These are phyloP conservation scores for Microsporum ferrugineum DNA, from an alignment of 2,329 filamentous ascomycete species.

Conservation along the genomic window DNA sequence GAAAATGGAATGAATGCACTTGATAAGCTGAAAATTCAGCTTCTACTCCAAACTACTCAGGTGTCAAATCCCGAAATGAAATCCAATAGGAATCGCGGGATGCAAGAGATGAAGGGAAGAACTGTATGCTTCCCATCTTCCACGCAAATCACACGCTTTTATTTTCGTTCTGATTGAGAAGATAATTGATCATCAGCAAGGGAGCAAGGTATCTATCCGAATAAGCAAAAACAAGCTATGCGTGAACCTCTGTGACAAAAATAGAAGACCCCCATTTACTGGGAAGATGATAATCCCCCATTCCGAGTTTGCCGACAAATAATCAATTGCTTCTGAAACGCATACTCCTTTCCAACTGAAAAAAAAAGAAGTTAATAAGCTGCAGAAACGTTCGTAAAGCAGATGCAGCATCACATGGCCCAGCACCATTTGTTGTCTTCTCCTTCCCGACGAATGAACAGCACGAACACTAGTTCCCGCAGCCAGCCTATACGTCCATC, in stretches of 20 bases:
- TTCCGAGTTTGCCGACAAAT: constrained; percentile 1
- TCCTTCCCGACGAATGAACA: background rate
- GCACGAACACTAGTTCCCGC: background rate
- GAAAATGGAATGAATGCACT: background rate
- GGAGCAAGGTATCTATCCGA: background rate
- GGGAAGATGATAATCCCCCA: background rate
- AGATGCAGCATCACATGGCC: background rate
- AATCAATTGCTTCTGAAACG: background rate
- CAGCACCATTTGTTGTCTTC: no score
- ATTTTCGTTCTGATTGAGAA: background rate
- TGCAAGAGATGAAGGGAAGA: background rate
- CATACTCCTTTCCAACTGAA: background rate
- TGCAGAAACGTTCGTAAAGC: background rate
- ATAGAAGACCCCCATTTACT: background rate
- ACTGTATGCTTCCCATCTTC: background rate
- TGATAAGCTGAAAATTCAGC: background rate
- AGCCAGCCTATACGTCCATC: background rate
- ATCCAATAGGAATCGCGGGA: background rate
- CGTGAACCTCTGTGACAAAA: background rate
- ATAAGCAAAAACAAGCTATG: background rate
- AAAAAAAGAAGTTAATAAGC: background rate
- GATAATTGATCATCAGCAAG: background rate
- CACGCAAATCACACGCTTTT: background rate
- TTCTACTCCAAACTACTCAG: background rate
- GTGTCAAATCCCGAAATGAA: background rate